Percentiles rank a stretch among this genome's conserved stretches.
phyloP scores from a whole-genome alignment of 202 grass and related monocot genomes.

The Carex sylvatica region DNA sequence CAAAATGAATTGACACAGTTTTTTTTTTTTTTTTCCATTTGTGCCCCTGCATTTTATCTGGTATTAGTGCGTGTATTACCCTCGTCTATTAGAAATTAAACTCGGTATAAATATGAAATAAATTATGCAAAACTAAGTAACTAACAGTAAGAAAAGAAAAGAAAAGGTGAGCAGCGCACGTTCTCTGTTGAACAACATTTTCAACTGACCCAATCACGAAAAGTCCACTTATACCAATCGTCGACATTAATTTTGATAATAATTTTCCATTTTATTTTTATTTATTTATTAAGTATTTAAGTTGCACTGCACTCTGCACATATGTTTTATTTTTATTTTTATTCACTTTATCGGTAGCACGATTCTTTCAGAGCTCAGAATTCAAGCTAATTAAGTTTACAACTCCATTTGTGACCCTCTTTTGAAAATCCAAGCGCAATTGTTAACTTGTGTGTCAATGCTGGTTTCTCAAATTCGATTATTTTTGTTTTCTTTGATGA shows the following conservation, averaged over 20 bases:
- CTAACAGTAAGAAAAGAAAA: neutral
- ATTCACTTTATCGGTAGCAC: neutral
- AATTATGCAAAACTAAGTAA: neutral
- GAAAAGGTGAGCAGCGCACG: neutral
- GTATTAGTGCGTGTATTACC: neutral
- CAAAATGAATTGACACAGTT: neutral
- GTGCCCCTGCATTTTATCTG: neutral
- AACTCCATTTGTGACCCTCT: neutral
- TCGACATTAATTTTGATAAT: too few species aligned
- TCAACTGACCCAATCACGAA: neutral
- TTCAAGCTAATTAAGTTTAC: neutral
- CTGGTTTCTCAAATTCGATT: slow-evolving; percentile 13
- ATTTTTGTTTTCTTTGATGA: neutral
- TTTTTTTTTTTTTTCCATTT: neutral
- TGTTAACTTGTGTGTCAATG: neutral
- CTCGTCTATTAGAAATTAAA: neutral
- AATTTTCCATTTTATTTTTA: too few species aligned
- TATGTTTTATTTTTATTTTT: too few species aligned
- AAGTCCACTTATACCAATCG: neutral
- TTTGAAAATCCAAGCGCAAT: neutral
- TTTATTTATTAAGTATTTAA: too few species aligned
- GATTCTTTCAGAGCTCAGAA: neutral
- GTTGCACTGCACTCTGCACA: too few species aligned
- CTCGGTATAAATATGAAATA: neutral
- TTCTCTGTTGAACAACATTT: neutral